Conservation (phyloP, 73 alveolate species). For the Paramecium pentaurelia region DNA sequence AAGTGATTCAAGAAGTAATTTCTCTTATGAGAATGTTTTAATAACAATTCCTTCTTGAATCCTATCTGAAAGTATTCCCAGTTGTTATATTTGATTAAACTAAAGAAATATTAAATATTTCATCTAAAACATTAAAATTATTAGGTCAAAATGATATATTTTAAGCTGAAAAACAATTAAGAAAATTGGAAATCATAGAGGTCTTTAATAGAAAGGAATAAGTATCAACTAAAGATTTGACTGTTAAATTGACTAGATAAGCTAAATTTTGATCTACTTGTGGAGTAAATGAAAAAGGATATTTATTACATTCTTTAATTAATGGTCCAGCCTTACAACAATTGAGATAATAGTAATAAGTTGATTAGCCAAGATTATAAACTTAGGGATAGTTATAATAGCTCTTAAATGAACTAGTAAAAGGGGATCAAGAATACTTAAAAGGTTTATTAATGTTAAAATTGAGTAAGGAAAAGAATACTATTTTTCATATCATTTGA, state of each 20-base stretch:
- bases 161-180: background rate
- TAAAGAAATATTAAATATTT: background rate
- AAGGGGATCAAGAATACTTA: background rate
- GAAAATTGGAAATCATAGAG: background rate
- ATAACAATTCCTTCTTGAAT: background rate
- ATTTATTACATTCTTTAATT: background rate
- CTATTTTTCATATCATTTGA: background rate
- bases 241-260: background rate
- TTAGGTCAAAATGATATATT: background rate
- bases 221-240: background rate
- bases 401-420: background rate
- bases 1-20: background rate
- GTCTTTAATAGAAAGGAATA: background rate
- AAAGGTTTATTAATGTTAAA: background rate
- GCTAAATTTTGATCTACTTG: slow-evolving; percentile 37
- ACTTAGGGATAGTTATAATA: background rate
- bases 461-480: background rate
- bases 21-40: background rate
- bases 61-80: background rate
- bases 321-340: slow-evolving; percentile 18
- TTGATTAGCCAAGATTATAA: slow-evolving; percentile 9
- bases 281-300: slow-evolving; percentile 25
- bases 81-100: slow-evolving; percentile 30
- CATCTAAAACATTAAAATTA: background rate
- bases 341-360: background rate